phyloP scores from a whole-genome alignment of 345 rosid species.

The Salix purpurea region DNA sequence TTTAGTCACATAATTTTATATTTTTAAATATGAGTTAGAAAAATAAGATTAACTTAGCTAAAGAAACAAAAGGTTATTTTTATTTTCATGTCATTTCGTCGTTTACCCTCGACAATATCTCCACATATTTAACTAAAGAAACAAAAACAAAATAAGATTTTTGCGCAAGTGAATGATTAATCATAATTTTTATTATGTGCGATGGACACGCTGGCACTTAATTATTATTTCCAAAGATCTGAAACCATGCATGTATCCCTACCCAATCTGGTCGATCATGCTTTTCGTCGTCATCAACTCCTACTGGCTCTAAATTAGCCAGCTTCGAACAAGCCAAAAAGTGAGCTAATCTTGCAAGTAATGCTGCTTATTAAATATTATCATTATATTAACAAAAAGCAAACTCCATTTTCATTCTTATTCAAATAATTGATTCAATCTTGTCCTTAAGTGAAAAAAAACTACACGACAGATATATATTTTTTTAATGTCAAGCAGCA shows the following conservation, averaged over 20 bases:
- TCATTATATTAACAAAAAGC: background rate
- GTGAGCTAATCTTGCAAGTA: slow-evolving; percentile 24
- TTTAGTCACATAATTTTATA: no score
- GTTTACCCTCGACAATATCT: slow-evolving; percentile 15
- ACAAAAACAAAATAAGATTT: slow-evolving; percentile 35
- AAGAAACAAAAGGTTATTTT: no score
- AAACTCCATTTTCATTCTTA: background rate
- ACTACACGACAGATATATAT: background rate
- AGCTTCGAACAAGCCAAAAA: slow-evolving; percentile 3
- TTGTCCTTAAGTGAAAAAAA: background rate
- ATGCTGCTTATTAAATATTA: slow-evolving; percentile 4
- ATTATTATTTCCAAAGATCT: slow-evolving; percentile 12
- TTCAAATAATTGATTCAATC: background rate
- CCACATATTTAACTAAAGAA: slow-evolving; percentile 23
- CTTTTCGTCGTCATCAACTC: slow-evolving; percentile 10
- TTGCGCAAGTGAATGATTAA: slow-evolving; percentile 15
- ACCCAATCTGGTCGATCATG: slow-evolving; percentile 28
- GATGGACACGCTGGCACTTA: slow-evolving; percentile 38
- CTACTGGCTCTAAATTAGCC: slow-evolving; percentile 13
- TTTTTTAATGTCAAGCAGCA: background rate
- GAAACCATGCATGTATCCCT: slow-evolving; percentile 22
- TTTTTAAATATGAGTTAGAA: no score
- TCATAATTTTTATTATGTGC: slow-evolving; percentile 3
- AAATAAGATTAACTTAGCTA: no score
- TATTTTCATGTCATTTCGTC: slow-evolving; percentile 15